Evolutionary conservation across 345 rosid genomes (phyloP).

Genomic region (Rubroshorea leprosula): DNA sequence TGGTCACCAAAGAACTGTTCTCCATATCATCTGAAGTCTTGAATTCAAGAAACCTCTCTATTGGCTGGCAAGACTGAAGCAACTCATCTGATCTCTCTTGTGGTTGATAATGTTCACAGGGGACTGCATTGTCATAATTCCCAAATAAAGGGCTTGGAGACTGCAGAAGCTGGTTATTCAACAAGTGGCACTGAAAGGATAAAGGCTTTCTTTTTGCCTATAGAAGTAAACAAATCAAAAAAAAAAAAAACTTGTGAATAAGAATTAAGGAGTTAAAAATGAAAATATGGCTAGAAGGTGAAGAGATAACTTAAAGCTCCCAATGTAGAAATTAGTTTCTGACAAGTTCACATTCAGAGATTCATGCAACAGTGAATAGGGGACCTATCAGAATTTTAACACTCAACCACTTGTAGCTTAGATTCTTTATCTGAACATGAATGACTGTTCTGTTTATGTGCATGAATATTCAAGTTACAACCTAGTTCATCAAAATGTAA

Average conservation of each 20-base stretch:
- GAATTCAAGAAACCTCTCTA: constrained; percentile 70
- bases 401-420: too few relatives aligned
- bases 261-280: background rate
- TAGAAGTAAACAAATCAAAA: constrained; percentile 2
- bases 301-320: background rate
- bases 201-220: constrained; percentile 20
- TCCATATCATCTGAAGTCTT: constrained; percentile 23
- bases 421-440: background rate
- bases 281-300: background rate
- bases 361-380: background rate
- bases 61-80: constrained; percentile 56
- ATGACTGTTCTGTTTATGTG: background rate
- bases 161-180: constrained; percentile 44
- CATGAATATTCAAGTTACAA: constrained; percentile 7
- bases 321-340: background rate
- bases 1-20: constrained; percentile 13
- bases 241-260: background rate
- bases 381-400: background rate
- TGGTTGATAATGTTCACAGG: constrained; percentile 28
- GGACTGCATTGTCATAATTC: constrained; percentile 24
- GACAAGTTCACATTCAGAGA: background rate
- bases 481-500: background rate
- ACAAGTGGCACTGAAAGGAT: constrained; percentile 34
- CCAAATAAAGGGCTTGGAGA: constrained; percentile 46
- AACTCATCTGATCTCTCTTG: constrained; percentile 41